These are phyloP conservation scores for Hymenoscyphus linearis DNA, from an alignment of 2,329 filamentous ascomycete genomes.

Conservation along the genomic window DNA sequence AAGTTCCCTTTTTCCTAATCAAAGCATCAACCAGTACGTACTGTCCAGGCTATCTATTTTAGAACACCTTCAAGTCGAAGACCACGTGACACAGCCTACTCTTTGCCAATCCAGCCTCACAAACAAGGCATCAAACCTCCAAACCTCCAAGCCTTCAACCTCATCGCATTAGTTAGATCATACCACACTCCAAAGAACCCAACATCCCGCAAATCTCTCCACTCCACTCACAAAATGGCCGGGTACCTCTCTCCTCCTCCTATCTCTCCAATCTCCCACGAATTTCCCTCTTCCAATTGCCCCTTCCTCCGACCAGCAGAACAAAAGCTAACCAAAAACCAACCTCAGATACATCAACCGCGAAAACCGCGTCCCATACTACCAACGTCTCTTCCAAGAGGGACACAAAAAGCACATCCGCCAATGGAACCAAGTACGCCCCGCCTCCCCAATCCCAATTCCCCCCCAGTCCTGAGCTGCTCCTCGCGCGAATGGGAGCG, in stretches of 20 bases:
- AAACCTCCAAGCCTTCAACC: slow-evolving; percentile 18
- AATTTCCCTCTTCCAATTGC: slow-evolving; percentile 5
- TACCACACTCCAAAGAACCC: slow-evolving; percentile 6
- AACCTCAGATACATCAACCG: slow-evolving; percentile 55
- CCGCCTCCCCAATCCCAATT: slow-evolving; percentile 17
- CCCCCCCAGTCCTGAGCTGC: no score
- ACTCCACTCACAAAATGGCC: slow-evolving; percentile 28
- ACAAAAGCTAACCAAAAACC: slow-evolving; percentile 18
- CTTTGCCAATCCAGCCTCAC: no score
- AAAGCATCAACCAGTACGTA: no score
- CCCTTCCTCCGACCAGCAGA: slow-evolving; percentile 1
- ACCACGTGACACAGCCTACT: no score
- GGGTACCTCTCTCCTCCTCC: slow-evolving; percentile 23
- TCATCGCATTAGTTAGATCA: slow-evolving; percentile 17
- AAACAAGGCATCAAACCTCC: no score
- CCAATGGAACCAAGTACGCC: slow-evolving; percentile 71
- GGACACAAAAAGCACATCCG: slow-evolving; percentile 65
- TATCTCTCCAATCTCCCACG: no score
- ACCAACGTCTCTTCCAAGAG: slow-evolving; percentile 71
- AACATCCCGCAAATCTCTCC: slow-evolving; percentile 9
- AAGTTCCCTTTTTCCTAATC: no score
- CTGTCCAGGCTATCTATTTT: no score
- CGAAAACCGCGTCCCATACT: slow-evolving; percentile 69
- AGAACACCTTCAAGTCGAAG: no score
- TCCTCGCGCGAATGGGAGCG: no score